A percentile compares a stretch with the other conserved stretches of the same genome.
phyloP scores from a whole-genome alignment of 306 rosid genomes.

The Ceratonia siliqua region DNA sequence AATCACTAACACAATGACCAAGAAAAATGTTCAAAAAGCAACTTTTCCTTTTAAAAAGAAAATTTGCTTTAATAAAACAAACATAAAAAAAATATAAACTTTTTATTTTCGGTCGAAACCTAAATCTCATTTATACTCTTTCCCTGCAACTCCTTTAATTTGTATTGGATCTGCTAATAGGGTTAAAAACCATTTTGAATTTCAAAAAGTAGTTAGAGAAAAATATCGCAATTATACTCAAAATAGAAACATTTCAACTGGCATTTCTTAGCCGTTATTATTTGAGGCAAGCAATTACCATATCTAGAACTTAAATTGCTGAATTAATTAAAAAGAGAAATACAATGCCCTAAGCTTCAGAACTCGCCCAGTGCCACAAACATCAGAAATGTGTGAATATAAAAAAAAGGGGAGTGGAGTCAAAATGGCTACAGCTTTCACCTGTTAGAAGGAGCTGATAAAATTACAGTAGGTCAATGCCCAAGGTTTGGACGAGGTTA shows the following conservation, averaged over 20 bases:
- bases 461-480: slow-evolving; percentile 9
- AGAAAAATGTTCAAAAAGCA: too few species aligned
- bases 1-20: too few species aligned
- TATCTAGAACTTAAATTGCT: not conserved
- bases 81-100: too few species aligned
- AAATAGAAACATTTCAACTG: not conserved
- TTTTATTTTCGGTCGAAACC: too few species aligned
- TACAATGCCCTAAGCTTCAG: not conserved
- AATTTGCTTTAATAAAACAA: too few species aligned
- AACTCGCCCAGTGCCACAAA: not conserved
- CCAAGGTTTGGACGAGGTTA: not conserved
- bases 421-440: slow-evolving; percentile 8
- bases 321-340: not conserved
- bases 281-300: not conserved
- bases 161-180: too few species aligned
- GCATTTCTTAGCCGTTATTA: too few species aligned
- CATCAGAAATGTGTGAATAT: not conserved
- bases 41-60: too few species aligned
- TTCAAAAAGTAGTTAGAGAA: too few species aligned
- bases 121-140: too few species aligned
- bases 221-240: not conserved
- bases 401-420: not conserved
- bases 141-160: too few species aligned
- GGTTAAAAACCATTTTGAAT: too few species aligned
- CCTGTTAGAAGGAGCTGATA: slow-evolving; percentile 19